A percentile compares a stretch with the other conserved stretches of the same genome.
These are phyloP conservation scores for Guillardia theta DNA, from an alignment of 78 protist genomes.

Conservation along the genomic window DNA sequence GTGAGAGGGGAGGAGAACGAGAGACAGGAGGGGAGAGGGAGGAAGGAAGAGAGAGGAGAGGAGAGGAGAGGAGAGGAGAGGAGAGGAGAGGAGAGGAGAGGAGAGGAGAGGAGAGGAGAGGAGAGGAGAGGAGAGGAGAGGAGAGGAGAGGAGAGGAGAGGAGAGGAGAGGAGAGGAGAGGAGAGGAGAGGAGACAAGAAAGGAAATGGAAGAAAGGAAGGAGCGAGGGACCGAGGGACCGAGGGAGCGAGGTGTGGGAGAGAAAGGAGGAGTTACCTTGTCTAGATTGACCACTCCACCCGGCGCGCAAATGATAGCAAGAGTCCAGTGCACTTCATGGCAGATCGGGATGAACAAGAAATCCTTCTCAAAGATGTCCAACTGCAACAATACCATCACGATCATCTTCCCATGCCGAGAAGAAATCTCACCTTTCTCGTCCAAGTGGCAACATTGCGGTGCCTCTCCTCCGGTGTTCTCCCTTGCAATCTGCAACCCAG, in stretches of 20 bases:
- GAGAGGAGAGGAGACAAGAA: not conserved
- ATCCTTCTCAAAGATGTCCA: not conserved
- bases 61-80: not conserved
- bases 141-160: not conserved
- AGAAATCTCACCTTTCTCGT: no score
- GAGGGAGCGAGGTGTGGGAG: no score
- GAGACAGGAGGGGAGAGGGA: not conserved
- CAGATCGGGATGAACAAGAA: not conserved
- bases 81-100: not conserved
- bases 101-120: not conserved
- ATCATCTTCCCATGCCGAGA: no score
- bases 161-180: conserved; percentile 15
- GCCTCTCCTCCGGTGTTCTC: not conserved
- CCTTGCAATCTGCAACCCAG: not conserved
- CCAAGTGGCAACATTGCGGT: not conserved
- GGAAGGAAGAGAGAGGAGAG: not conserved
- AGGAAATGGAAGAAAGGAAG: no score
- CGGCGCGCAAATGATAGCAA: not conserved
- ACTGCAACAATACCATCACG: no score
- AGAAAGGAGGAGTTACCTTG: no score
- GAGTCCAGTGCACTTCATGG: not conserved
- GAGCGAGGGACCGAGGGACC: no score
- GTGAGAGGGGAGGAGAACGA: not conserved
- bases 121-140: not conserved
- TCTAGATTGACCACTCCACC: no score